Evolutionary conservation across 2,329 filamentous ascomycete species (phyloP), one percentile per base, ranked within the genome.

Genomic region (Colletotrichum chlorophyti): DNA sequence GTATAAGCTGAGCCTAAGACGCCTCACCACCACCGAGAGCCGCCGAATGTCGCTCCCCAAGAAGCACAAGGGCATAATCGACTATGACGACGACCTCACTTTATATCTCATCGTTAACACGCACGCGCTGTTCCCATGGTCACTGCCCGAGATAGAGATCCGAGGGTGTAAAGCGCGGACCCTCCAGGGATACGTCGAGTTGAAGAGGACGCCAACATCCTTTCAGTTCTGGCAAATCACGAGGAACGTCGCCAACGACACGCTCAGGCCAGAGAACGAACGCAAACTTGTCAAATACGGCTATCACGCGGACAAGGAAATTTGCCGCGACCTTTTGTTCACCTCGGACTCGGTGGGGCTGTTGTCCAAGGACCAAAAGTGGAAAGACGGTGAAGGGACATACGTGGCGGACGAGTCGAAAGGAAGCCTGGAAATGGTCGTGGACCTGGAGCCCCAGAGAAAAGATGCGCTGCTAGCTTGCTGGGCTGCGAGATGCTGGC

Each of bases 211-310:
- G 21, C 12, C 11, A 29, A 50, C 46, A 12, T 14, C 51, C 23
- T 60, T 54, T 23, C 55, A 60, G 7, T 64, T 65, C 51, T 64
- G 55, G 47, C 61, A 65, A 24, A 27, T 55, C 43, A 64, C 62
- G 21, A 43, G 37, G 34, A 61, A 62, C 27, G 15, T 34, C 6
- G 15, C 23, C 24, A 32, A 35, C 17, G 60, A 53, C 26, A 23
- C 21, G 29, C 32, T 34, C 6, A 37, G 51, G 12, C 38, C 32
- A 2, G 50, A 54, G 41, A 29, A 57, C 24, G 38, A 40, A 32
- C 32, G 31, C 5, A 51, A 21, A 37, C 29, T 60, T 26, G 34
- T 31, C 19, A 46, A 32, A 26, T 48, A 46, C 2, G 47, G 57
- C 3, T 57, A 55, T 14, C 46, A 47, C 8, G 29, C 26, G 31